Evolutionary conservation across 2,329 filamentous ascomycete genomes (phyloP), one percentile per base, ranked within the genome.

Genomic region (Myriosclerotinia curreyana): DNA sequence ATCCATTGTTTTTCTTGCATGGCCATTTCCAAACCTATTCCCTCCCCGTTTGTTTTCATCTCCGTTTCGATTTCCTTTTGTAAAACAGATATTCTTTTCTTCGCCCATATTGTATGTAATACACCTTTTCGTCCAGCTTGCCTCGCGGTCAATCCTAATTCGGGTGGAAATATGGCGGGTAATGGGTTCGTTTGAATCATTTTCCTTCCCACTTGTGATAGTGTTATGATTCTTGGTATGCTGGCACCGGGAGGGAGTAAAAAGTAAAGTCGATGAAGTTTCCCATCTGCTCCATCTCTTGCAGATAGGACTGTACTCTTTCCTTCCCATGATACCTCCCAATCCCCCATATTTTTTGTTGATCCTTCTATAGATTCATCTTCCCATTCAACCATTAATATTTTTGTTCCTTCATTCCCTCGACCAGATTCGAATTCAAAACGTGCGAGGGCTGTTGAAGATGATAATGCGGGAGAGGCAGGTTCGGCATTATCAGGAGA

Each of bases 371-470:
- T 86, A 60, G 69, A 69, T 34, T 69, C 68, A 75, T 88, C 85
- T 74, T 91, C 86, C 92, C 92, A 96, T 76, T 96, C 92, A 48
- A 96, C 88, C 91, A 96, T 95, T 71, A 96, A 79, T 68, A 96
- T 88, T 79, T 96, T 96, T 67, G 91, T 96, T 49, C 92, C 92
- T 69, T 93, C 89, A 71, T 91, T 91, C 58, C 86, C 89, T 74
- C 84, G 85, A 44, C 87, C 88, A 0, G 85, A 81, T 76, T 93
- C 89, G 74, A 96, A 96, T 75, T 96, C 92, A 77, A 96, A 96
- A 65, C 92, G 87, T 53, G 91, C 89, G 53, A 92, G 80, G n/a
- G 88, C 88, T 64, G 82, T 83, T 54, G 80, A 79, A 5, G 80
- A 77, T 66, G 79, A 78, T 71, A 82, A 76, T n/a, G 76, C 75